These are phyloP conservation scores for Lipomyces yamadae DNA, from an alignment of 805 yeast species.

Conservation along the genomic window DNA sequence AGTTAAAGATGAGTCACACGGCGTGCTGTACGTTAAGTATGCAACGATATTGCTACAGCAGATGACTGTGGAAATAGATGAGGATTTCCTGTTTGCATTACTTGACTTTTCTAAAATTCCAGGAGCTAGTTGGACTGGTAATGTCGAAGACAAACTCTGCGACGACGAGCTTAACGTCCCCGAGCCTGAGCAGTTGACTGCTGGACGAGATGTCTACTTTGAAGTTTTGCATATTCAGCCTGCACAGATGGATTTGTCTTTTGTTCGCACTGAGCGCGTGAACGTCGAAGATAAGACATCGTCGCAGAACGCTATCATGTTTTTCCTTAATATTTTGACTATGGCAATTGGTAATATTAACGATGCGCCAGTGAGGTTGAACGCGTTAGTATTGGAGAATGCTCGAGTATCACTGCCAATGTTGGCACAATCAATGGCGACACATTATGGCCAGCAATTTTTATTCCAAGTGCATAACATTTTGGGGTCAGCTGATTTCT, in stretches of 20 bases:
- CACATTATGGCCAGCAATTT: slow-evolving; percentile 92
- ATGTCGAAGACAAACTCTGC: slow-evolving; percentile 57
- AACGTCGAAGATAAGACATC: slow-evolving; percentile 66
- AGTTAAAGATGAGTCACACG: slow-evolving; percentile 87
- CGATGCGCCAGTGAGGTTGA: slow-evolving; percentile 91
- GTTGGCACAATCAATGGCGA: slow-evolving; percentile 67
- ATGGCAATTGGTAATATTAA: slow-evolving; percentile 98
- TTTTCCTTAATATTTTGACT: slow-evolving; percentile 79
- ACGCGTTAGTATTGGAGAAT: slow-evolving; percentile 86
- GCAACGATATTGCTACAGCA: slow-evolving; percentile 90
- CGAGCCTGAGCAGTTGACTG: slow-evolving; percentile 61
- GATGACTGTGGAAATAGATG: slow-evolving; percentile 89
- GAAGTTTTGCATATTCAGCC: slow-evolving; percentile 95
- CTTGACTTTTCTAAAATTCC: slow-evolving; percentile 81
- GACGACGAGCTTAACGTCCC: slow-evolving; percentile 71
- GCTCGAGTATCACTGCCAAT: slow-evolving; percentile 83
- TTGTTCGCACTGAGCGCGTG: slow-evolving; percentile 83
- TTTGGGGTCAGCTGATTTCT: slow-evolving; percentile 92
- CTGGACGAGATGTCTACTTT: slow-evolving; percentile 79
- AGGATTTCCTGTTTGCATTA: slow-evolving; percentile 83
- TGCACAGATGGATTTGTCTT: slow-evolving; percentile 81
- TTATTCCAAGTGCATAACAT: slow-evolving; percentile 90
- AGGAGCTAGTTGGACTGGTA: slow-evolving; percentile 73
- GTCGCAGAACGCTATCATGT: slow-evolving; percentile 67
- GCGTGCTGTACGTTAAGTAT: slow-evolving; percentile 86